Conservation (phyloP, 2,329 filamentous ascomycete species). For the Aureobasidium vineae region DNA sequence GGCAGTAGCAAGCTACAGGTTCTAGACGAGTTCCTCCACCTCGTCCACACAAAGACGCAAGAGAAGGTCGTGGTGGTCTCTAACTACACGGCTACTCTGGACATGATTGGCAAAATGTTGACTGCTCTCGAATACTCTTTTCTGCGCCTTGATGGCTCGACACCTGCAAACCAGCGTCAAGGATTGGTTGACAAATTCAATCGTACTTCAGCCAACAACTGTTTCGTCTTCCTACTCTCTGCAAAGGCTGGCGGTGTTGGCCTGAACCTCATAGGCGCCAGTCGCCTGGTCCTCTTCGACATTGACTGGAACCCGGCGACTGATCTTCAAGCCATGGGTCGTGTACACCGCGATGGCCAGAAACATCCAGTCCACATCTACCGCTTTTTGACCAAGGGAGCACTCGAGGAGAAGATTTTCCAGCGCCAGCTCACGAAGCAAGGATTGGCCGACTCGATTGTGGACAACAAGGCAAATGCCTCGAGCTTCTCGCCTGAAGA, state of each 20-base stretch:
- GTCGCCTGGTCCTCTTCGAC: conserved; percentile 68
- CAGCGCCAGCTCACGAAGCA: conserved; percentile 70
- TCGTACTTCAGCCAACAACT: conserved; percentile 52
- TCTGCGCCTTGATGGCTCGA: conserved; percentile 68
- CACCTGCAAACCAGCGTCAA: conserved; percentile 63
- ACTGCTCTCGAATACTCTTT: conserved; percentile 59
- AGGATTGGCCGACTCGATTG: conserved; percentile 67
- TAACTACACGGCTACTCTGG: conserved; percentile 71
- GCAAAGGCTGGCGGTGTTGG: conserved; percentile 70
- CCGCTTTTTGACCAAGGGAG: conserved; percentile 64
- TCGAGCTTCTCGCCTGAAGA: conserved; percentile 65
- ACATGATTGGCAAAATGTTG: conserved; percentile 63
- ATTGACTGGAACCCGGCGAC: conserved; percentile 75
- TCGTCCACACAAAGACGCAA: conserved; percentile 58
- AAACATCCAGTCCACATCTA: conserved; percentile 68
- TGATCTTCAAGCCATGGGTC: conserved; percentile 71
- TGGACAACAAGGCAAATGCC: conserved; percentile 62
- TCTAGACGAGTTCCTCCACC: conserved; percentile 63
- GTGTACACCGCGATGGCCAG: conserved; percentile 71
- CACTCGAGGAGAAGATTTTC: conserved; percentile 72
- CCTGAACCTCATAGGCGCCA: conserved; percentile 69
- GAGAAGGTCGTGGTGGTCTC: conserved; percentile 76
- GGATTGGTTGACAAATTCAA: conserved; percentile 70
- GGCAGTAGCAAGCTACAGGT: conserved; percentile 66
- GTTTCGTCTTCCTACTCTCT: conserved; percentile 69